phyloP scores from a whole-genome alignment of 768 basidiomycete genomes.

The Lactifluus pinguis region DNA sequence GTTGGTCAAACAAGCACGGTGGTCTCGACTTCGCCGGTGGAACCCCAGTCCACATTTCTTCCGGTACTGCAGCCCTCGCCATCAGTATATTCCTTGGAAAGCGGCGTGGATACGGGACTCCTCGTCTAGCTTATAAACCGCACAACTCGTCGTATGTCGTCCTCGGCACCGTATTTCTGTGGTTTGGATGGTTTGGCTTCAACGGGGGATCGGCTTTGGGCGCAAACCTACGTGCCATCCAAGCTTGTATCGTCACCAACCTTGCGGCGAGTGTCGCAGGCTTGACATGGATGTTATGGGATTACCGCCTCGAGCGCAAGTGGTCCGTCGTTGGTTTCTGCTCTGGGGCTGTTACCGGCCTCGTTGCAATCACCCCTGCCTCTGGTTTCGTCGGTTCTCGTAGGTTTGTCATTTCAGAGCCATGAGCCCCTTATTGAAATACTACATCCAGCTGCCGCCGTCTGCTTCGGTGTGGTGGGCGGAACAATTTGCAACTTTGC shows the following conservation, averaged over 20 bases:
- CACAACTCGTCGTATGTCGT: conserved; percentile 91
- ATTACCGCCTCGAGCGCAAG: conserved; percentile 87
- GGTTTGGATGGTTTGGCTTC: conserved; percentile 96
- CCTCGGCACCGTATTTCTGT: conserved; percentile 88
- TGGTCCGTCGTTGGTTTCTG: conserved; percentile 95
- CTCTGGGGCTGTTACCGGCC: conserved; percentile 85
- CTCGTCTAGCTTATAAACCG: conserved; percentile 85
- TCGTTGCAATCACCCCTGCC: conserved; percentile 84
- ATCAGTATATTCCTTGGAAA: conserved; percentile 89
- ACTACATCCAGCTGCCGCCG: conserved; percentile 51
- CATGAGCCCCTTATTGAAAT: conserved; percentile 4
- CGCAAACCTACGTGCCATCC: conserved; percentile 79
- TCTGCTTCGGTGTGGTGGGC: conserved; percentile 77
- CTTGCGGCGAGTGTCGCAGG: conserved; percentile 85
- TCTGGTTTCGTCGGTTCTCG: conserved; percentile 76
- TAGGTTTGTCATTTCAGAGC: conserved; percentile 27
- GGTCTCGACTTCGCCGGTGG: conserved; percentile 93
- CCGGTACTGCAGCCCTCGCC: conserved; percentile 84
- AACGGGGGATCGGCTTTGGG: conserved; percentile 88
- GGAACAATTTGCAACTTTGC: conserved; percentile 88
- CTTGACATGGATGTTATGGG: conserved; percentile 90
- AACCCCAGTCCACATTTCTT: conserved; percentile 94
- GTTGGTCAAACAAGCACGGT: conserved; percentile 69
- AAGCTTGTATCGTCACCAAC: conserved; percentile 92
- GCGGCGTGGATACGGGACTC: conserved; percentile 85